These are phyloP conservation scores for Floccularia luteovirens DNA, from an alignment of 768 basidiomycete species.

Conservation along the genomic window DNA sequence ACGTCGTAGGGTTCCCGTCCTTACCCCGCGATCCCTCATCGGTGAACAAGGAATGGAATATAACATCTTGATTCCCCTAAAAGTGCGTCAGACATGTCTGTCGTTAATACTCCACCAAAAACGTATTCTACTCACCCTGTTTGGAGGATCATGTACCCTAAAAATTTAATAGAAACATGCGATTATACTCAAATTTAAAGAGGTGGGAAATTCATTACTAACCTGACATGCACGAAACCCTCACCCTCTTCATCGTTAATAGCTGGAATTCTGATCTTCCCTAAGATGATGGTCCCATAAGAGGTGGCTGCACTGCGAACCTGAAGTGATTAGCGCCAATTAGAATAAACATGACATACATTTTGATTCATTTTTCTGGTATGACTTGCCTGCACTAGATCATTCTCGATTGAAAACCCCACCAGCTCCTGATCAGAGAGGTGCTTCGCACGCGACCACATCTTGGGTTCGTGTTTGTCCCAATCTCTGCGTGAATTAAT, in stretches of 20 bases:
- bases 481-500: conserved; percentile 59
- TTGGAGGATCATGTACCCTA: conserved; percentile 73
- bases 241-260: conserved; percentile 53
- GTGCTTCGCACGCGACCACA: conserved; percentile 58
- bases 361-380: too few relatives aligned
- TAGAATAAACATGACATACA: conserved; percentile 29
- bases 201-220: conserved; percentile 10
- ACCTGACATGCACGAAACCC: conserved; percentile 72
- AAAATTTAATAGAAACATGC: conserved; percentile 3
- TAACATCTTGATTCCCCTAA: conserved; percentile 58
- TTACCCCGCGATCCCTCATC: conserved; percentile 42
- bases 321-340: conserved; percentile 16
- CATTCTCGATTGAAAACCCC: conserved; percentile 38
- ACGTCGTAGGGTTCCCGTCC: conserved; percentile 44
- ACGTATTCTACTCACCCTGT: conserved; percentile 38
- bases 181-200: conserved; percentile 4
- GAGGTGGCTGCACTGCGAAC: conserved; percentile 50
- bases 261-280: conserved; percentile 68
- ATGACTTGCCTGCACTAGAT: conserved; percentile 31
- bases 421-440: conserved; percentile 47
- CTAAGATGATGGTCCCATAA: conserved; percentile 66
- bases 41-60: conserved; percentile 67
- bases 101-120: not conserved
- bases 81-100: conserved; percentile 7
- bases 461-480: conserved; percentile 63